phyloP scores from a whole-genome alignment of 2,329 filamentous ascomycete species.

The Hymenoscyphus fructigenus region DNA sequence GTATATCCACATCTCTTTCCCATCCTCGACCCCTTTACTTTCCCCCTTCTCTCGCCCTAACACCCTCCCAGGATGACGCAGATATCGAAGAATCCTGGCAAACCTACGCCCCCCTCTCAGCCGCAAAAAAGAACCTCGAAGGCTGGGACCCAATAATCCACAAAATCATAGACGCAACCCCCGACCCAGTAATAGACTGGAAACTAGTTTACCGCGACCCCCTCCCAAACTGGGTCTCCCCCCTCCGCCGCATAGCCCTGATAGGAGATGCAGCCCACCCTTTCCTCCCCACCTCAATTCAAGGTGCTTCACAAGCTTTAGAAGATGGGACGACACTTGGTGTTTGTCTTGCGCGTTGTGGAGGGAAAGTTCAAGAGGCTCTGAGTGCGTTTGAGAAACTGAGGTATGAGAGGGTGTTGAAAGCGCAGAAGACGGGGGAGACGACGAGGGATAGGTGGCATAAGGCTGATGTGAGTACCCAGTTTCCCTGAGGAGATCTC shows the following conservation, averaged over 20 bases:
- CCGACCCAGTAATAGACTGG: slow-evolving; percentile 33
- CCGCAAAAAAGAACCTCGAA: slow-evolving; percentile 22
- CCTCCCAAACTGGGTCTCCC: slow-evolving; percentile 32
- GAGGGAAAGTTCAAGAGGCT: slow-evolving; percentile 22
- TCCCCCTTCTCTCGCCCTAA: slow-evolving; percentile 3
- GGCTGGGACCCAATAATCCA: slow-evolving; percentile 30
- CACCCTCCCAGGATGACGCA: slow-evolving; percentile 33
- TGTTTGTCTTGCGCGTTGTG: slow-evolving; percentile 32
- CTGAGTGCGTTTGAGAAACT: slow-evolving; percentile 26
- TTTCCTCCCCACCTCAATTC: slow-evolving; percentile 49
- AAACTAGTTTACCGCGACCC: slow-evolving; percentile 36
- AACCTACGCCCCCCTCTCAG: slow-evolving; percentile 17
- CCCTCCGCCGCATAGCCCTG: slow-evolving; percentile 45
- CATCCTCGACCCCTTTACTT: not conserved
- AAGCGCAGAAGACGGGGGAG: slow-evolving; percentile 31
- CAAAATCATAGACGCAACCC: slow-evolving; percentile 29
- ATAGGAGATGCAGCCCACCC: slow-evolving; percentile 69
- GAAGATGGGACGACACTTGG: slow-evolving; percentile 42
- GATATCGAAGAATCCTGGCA: slow-evolving; percentile 49
- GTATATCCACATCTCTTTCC: slow-evolving; percentile 33
- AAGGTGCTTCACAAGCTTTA: slow-evolving; percentile 40
- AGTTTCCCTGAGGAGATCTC: slow-evolving; percentile 53
- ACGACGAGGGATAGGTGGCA: slow-evolving; percentile 27
- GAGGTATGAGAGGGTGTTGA: slow-evolving; percentile 26
- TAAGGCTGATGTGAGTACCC: slow-evolving; percentile 44